phyloP scores from a whole-genome alignment of 306 rosid genomes.

The Acmispon strigosus region DNA sequence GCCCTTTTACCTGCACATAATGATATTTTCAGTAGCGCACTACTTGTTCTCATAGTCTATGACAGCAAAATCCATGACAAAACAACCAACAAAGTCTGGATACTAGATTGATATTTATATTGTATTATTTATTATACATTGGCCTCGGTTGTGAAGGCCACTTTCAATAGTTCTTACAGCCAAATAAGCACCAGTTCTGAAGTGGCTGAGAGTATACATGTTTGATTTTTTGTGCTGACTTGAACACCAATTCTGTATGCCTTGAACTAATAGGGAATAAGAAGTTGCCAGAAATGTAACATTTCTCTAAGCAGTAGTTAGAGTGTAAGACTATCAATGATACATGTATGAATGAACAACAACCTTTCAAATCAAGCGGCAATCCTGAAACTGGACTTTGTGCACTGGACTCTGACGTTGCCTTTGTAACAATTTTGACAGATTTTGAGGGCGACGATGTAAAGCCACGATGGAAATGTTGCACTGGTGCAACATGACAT shows the following conservation, averaged over 20 bases:
- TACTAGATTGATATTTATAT: background rate
- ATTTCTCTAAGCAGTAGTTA: background rate
- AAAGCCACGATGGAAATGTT: constrained; percentile 41
- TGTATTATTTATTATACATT: no score
- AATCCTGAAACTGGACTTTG: constrained; percentile 55
- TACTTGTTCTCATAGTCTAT: background rate
- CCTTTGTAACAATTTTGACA: constrained; percentile 44
- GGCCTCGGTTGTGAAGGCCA: background rate
- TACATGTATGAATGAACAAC: background rate
- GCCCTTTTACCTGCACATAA: constrained; percentile 73
- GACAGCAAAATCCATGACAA: background rate
- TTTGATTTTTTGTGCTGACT: background rate
- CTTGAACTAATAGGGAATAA: background rate
- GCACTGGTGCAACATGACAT: constrained; percentile 43
- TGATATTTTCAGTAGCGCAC: background rate
- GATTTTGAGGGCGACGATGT: constrained; percentile 43
- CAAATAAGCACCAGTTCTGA: background rate
- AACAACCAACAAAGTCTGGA: background rate
- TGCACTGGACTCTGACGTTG: constrained; percentile 55
- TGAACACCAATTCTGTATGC: background rate
- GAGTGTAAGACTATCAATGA: constrained; percentile 10
- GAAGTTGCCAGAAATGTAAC: background rate
- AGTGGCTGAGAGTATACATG: background rate
- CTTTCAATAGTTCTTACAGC: constrained; percentile 14
- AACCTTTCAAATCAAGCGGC: constrained; percentile 77